Evolutionary conservation across 2,329 filamentous ascomycete species (phyloP), one percentile per base, ranked within the genome.

Genomic region (Alternaria rosae): DNA sequence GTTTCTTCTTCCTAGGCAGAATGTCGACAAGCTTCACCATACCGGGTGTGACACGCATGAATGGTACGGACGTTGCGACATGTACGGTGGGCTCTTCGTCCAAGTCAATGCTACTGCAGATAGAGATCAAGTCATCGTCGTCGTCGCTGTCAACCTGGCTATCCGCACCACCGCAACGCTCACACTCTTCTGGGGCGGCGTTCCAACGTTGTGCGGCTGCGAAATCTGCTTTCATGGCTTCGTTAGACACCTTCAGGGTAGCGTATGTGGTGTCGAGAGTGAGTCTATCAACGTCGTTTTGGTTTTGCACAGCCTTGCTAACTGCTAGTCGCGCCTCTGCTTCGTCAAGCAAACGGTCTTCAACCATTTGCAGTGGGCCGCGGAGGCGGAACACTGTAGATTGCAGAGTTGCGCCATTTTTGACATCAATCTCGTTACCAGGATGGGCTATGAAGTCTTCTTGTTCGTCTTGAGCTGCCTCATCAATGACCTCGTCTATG

Each of bases 21-120:
- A 72, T 69, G 15, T 73, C 63, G 6, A 75, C 61, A 20, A 70
- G 47, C 58, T 69, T 73, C 42, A 71, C 67, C 57, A 61, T 64
- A 7, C 68, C 69, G 1, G 69, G 59, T 4, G 59, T 62, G 9
- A 72, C 32, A 13, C 55, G 54, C 6, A 54, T 70, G 42, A 66
- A 57, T 0, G 61, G 52, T 47, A 68, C 60, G 13, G 54, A 12
- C 17, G 62, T 59, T 13, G 67, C 72, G 20, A 54, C 52, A 15
- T 67, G 61, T 6, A 70, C 52, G 1, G 61, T 66, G 25, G 69
- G 67, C 48, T 74, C 67, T 53, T 72, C 67, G 9, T 70, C 64
- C 6, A 67, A 56, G 32, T 69, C 66, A 44, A 72, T 68, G 44
- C 64, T 68, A 32, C 62, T 66, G 20, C 64, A 11, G n/a, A 66